Base-by-base conservation (phyloP, 129 eudicot species). In the Pseudognaphalium luteoalbum region DNA sequence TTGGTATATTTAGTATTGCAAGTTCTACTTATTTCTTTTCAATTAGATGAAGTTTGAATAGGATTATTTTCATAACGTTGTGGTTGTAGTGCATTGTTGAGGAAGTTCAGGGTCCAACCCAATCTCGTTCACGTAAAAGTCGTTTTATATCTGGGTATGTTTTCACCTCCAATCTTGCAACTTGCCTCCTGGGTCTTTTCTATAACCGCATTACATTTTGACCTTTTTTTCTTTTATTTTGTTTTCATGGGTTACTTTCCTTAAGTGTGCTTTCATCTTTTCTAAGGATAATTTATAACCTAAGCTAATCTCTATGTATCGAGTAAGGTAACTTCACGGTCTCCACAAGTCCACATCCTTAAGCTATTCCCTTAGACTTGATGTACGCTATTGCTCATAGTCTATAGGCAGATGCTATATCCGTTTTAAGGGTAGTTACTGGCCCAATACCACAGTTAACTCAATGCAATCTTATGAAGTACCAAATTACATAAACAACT, bases 41-140 rank as follows among this genome's bases (percentile, higher is more conserved):
- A 73, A 63, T 22, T 68, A 73, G 32, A 63, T 33, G 73, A 8
- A 10, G 16, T 61, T 19, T 72, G 62, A 61, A 22, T 52, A 41
- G n/a, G 42, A 14, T 80, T 68, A 42, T 35, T 51, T 76, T 68
- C 21, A 34, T 68, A 20, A 61, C 28, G 30, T 29, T 78, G 72
- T 77, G 28, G 54, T 73, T 81, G 79, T 70, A 94, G 99, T 91
- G 97, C 83, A 86, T 91, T 59, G 97, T 91, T 78, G 99, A 95
- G 87, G 99, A 95, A 95, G 85, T 95, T 75, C 99, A 91, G 84
- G 97, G 96, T 81, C 99, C 97, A 72, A 78, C 92, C 77, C 97
- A 95, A 83, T 90, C 96, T 39, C 97, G 99, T 69, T 66, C 96
- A 37, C 90, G 97, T 54, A 95, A 95, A 87, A 90, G 87, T 25